Conservation (phyloP, 352 stramenopile species). For the Phytophthora pseudosyringae region DNA sequence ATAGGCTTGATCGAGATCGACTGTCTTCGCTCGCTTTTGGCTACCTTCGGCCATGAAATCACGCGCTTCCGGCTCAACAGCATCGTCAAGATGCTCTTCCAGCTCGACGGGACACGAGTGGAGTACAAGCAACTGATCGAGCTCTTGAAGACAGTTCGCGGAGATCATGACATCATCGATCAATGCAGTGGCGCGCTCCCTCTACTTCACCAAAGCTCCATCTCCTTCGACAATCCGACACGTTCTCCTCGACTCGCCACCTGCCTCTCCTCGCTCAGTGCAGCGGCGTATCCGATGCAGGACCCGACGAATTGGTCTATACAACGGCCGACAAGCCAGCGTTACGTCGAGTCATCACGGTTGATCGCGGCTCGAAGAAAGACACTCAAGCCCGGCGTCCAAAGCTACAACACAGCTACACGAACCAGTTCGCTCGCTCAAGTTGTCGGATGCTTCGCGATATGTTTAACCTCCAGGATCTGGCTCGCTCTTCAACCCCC, state of each 20-base stretch:
- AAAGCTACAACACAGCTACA: background rate
- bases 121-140: background rate
- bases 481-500: background rate
- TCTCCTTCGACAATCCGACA: background rate
- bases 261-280: background rate
- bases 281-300: background rate
- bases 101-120: background rate
- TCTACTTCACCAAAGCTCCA: background rate
- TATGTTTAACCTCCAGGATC: slow-evolving; percentile 2
- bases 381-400: too few relatives aligned
- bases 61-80: background rate
- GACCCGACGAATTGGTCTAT: background rate
- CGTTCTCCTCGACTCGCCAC: background rate
- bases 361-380: background rate
- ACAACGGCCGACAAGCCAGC: background rate
- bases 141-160: background rate
- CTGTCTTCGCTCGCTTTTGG: background rate
- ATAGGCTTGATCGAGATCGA: background rate
- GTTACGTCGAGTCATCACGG: background rate
- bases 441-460: slow-evolving; percentile 4
- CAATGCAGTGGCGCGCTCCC: too few relatives aligned
- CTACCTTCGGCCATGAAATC: background rate
- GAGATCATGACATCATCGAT: too few relatives aligned
- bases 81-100: background rate
- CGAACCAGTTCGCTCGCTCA: background rate